These are phyloP conservation scores for Cytospora schulzeri DNA, from an alignment of 2,329 filamentous ascomycete genomes.

Conservation along the genomic window DNA sequence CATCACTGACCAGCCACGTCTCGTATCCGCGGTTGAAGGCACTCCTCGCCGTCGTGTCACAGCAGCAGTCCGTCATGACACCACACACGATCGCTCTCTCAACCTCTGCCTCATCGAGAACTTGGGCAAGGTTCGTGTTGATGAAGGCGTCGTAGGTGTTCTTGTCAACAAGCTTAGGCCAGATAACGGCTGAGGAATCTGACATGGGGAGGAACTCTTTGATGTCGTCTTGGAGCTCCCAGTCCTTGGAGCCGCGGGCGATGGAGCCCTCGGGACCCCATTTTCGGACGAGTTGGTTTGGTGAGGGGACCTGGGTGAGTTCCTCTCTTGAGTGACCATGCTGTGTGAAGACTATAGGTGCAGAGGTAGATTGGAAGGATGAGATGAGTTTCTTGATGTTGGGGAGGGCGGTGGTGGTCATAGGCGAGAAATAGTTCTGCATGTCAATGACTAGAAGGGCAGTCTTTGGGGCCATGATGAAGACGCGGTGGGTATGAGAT, in stretches of 20 bases:
- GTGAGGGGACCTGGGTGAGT: constrained; percentile 34
- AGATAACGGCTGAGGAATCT: background rate
- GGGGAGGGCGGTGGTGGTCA: constrained; percentile 38
- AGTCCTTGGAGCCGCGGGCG: constrained; percentile 34
- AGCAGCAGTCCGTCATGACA: constrained; percentile 47
- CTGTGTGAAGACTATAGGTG: constrained; percentile 43
- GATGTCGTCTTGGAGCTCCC: constrained; percentile 38
- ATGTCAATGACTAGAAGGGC: constrained; percentile 45
- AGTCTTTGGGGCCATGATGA: constrained; percentile 31
- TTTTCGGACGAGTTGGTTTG: constrained; percentile 42
- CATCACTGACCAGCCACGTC: constrained; percentile 44
- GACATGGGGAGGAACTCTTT: constrained; percentile 23
- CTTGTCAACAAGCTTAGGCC: constrained; percentile 36
- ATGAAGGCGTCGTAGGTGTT: constrained; percentile 47
- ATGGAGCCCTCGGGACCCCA: constrained; percentile 41
- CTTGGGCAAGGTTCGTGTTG: constrained; percentile 35
- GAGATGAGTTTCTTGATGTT: constrained; percentile 38
- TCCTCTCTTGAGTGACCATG: constrained; percentile 41
- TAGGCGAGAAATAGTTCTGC: constrained; percentile 41
- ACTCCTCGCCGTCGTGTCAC: constrained; percentile 41
- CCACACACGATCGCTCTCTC: constrained; percentile 42
- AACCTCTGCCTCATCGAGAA: constrained; percentile 34
- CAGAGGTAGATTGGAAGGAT: constrained; percentile 25
- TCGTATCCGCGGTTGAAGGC: constrained; percentile 45
- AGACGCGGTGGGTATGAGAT: too few species aligned